These are phyloP conservation scores for Citrullus colocynthis DNA, from an alignment of 306 rosid genomes.

Conservation along the genomic window DNA sequence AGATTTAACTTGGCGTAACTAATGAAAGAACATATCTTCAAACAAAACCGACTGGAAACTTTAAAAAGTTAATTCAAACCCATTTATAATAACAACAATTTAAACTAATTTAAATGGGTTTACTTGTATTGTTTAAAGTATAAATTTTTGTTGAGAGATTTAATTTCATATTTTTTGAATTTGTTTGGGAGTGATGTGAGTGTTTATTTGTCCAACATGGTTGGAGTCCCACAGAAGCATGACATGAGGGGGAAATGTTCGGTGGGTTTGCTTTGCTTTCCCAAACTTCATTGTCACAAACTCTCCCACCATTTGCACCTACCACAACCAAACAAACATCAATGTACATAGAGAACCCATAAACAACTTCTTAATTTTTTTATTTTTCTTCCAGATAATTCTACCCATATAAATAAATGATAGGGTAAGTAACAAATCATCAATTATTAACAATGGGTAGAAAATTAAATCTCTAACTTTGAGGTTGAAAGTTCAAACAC, in stretches of 20 bases:
- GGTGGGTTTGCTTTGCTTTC: neutral
- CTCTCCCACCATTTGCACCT: neutral
- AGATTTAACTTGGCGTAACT: too few relatives aligned
- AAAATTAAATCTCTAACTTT: too few relatives aligned
- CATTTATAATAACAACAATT: too few relatives aligned
- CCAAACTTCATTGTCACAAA: neutral
- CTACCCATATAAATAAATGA: neutral
- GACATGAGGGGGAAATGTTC: neutral
- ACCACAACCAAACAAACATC: conserved; percentile 5
- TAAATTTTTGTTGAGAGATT: neutral
- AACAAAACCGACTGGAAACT: too few relatives aligned
- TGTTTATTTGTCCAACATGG: neutral
- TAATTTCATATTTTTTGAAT: neutral
- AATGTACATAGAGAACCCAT: neutral
- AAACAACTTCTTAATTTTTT: neutral
- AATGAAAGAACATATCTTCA: too few relatives aligned
- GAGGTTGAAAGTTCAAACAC: too few relatives aligned
- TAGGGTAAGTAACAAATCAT: too few relatives aligned
- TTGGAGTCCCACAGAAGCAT: conserved; percentile 1
- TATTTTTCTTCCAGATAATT: too few relatives aligned
- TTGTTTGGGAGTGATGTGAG: neutral
- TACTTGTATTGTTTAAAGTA: neutral
- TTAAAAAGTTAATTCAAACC: too few relatives aligned
- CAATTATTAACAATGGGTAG: too few relatives aligned
- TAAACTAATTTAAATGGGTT: neutral